These are phyloP conservation scores for Diutina catenulata DNA, from an alignment of 1,139 yeast species.

Conservation along the genomic window DNA sequence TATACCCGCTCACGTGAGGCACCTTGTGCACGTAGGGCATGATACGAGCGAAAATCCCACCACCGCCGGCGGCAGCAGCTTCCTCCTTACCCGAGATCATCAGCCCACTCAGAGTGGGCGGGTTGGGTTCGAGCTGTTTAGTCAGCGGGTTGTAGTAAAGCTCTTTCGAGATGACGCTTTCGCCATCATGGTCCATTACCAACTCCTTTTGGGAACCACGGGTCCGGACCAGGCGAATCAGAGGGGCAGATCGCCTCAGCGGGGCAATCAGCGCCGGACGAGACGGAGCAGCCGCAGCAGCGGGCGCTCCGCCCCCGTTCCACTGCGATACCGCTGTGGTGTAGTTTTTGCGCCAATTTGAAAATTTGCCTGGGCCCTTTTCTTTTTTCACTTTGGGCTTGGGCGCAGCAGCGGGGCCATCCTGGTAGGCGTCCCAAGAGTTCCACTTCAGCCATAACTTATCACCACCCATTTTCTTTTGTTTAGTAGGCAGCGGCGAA, in stretches of 20 bases:
- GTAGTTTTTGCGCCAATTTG: too few species aligned
- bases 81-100: background rate
- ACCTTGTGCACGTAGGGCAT: too few species aligned
- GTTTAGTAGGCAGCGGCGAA: too few species aligned
- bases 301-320: too few species aligned
- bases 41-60: background rate
- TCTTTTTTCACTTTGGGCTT: too few species aligned
- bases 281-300: background rate
- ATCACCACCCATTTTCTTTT: too few species aligned
- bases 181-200: background rate
- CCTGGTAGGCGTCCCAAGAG: too few species aligned
- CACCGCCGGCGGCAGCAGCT: background rate
- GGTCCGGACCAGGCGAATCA: slow-evolving; percentile 5
- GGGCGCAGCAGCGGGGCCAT: too few species aligned
- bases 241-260: background rate
- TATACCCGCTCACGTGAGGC: background rate
- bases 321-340: too few species aligned
- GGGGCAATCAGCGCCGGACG: slow-evolving; percentile 1
- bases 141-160: background rate
- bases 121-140: slow-evolving; percentile 2
- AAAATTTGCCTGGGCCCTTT: too few species aligned
- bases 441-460: too few species aligned
- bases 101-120: slow-evolving; percentile 3
- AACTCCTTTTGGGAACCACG: background rate
- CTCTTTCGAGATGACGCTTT: background rate